Evolutionary conservation across 495 filamentous ascomycete genomes (phyloP).

Genomic region (Aspergillus cavernicola): DNA sequence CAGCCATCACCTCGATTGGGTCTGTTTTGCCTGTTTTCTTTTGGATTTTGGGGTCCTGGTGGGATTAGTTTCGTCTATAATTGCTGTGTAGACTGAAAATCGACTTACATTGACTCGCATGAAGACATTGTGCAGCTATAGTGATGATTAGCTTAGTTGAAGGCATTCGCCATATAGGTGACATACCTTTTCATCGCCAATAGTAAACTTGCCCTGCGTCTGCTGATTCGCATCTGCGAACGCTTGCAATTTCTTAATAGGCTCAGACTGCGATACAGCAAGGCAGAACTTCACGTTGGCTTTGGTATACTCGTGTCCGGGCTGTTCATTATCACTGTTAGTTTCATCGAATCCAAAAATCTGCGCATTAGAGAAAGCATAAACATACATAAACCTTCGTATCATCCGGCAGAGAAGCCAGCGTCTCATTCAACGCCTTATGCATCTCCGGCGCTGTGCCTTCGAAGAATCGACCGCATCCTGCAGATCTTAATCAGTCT

Average conservation of each 20-base stretch:
- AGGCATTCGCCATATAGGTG: too few species aligned
- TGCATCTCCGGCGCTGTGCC: constrained; percentile 89
- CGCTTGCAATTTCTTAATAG: constrained; percentile 69
- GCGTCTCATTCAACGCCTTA: constrained; percentile 79
- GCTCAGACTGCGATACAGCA: constrained; percentile 66
- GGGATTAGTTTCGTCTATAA: constrained; percentile 8
- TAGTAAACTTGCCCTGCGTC: constrained; percentile 95
- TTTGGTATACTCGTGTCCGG: constrained; percentile 97
- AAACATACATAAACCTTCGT: constrained; percentile 85
- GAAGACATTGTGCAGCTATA: constrained; percentile 90
- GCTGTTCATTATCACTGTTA: constrained; percentile 43
- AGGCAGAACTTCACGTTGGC: constrained; percentile 83
- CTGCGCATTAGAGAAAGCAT: not conserved
- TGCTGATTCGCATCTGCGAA: constrained; percentile 78
- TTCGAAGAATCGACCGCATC: constrained; percentile 97
- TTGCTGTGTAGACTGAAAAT: too few species aligned
- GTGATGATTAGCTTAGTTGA: too few species aligned
- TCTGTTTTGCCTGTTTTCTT: constrained; percentile 79
- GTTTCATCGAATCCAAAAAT: constrained; percentile 3
- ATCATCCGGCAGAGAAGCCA: constrained; percentile 80
- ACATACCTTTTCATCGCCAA: constrained; percentile 91
- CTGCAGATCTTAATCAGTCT: constrained; percentile 38
- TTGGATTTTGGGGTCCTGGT: constrained; percentile 77
- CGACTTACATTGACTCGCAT: constrained; percentile 78
- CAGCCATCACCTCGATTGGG: constrained; percentile 81